phyloP scores from a whole-genome alignment of 1,284 basidiomycete genomes.

The Trichosporon sp. region DNA sequence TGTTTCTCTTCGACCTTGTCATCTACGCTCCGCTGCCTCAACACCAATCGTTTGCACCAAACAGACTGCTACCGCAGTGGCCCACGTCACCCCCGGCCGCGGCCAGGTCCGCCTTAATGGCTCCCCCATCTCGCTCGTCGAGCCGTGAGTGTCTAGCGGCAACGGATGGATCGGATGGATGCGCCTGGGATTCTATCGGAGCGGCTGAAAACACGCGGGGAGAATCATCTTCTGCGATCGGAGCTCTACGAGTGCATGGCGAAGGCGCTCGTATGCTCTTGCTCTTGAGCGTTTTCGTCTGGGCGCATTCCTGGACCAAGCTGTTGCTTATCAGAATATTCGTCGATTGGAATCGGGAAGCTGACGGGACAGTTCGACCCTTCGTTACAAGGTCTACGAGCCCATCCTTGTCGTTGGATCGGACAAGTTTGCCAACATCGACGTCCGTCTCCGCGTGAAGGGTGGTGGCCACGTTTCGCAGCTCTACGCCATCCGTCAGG shows the following conservation, averaged over 20 bases:
- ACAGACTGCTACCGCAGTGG: conserved; percentile 93
- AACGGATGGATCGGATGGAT: too few species aligned
- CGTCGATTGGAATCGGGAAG: not conserved
- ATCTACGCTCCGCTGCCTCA: not conserved
- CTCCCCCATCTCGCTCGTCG: conserved; percentile 88
- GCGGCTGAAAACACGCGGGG: too few species aligned
- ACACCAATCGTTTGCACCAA: too few species aligned
- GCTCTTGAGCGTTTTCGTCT: not conserved
- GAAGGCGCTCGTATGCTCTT: not conserved
- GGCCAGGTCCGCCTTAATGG: conserved; percentile 97
- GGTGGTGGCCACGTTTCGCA: conserved; percentile 99
- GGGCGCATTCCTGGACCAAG: not conserved
- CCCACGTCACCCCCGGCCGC: conserved; percentile 92
- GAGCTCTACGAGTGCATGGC: too few species aligned
- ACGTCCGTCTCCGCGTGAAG: conserved; percentile 97
- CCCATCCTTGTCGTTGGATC: conserved; percentile 82
- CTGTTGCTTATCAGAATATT: not conserved
- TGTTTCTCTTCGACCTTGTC: not conserved
- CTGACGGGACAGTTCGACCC: conserved; percentile 58
- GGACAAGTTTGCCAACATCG: conserved; percentile 74
- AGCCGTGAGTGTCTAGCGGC: conserved; percentile 54
- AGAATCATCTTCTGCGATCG: too few species aligned
- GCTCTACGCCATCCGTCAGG: conserved; percentile 98
- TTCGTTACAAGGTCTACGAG: conserved; percentile 98
- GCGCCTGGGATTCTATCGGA: too few species aligned